phyloP scores from a whole-genome alignment of 305 asterid species.

The Solanum hybrid region DNA sequence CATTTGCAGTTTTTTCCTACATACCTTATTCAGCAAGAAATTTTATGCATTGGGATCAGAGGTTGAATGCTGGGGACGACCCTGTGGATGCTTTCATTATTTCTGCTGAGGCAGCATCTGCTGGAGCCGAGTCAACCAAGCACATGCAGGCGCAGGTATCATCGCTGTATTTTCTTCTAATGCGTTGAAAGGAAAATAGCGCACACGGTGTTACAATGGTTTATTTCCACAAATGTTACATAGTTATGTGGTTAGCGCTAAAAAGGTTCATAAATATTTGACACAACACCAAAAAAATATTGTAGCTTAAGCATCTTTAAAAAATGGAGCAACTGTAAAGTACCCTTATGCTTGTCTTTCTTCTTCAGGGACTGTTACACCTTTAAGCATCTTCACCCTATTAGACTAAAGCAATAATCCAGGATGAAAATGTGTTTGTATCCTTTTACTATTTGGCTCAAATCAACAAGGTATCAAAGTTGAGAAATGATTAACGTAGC shows the following conservation, averaged over 20 bases:
- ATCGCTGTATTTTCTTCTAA: neutral
- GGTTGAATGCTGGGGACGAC: slow-evolving; percentile 67
- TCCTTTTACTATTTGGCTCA: neutral
- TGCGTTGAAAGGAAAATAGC: neutral
- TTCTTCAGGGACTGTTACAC: neutral
- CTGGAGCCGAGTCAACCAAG: slow-evolving; percentile 89
- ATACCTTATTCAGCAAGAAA: neutral
- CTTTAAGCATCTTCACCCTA: neutral
- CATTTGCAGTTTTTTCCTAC: neutral
- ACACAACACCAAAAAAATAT: neutral
- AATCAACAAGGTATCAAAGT: neutral
- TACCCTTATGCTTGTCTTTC: neutral
- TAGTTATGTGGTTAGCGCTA: neutral
- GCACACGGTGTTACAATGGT: neutral
- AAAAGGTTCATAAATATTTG: neutral
- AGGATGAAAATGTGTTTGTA: neutral
- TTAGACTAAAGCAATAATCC: neutral
- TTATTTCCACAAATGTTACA: neutral
- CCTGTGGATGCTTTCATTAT: slow-evolving; percentile 57
- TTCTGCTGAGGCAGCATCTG: slow-evolving; percentile 82
- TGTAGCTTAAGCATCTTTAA: neutral
- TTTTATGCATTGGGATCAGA: slow-evolving; percentile 33
- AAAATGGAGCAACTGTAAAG: neutral
- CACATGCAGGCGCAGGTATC: slow-evolving; percentile 84
- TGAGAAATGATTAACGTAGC: neutral